Base-by-base conservation (phyloP, 2,329 filamentous ascomycete genomes). In the Eurotiales sp. region DNA sequence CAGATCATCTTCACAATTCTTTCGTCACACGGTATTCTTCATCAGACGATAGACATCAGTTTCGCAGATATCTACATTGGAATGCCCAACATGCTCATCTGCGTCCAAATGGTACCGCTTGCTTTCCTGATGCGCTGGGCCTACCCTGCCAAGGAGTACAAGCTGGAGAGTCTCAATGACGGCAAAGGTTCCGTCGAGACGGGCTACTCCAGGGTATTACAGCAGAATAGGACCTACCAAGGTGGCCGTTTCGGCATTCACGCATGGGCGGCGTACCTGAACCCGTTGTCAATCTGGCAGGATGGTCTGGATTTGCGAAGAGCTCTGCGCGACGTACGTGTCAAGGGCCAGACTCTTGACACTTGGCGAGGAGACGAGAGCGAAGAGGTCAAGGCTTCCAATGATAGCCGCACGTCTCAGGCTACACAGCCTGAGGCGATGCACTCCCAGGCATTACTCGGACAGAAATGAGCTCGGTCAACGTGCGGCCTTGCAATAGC, bases 41-140 rank as follows among this genome's bases (percentile, higher is more conserved):
- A 17, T 6, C 32, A 36, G 17, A 39, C 45, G 6, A 12, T 15
- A 8, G n/a, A 27, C 14, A 47, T 47, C 8, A 47, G 45, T 15
- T 47, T 36, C 32, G 45, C 45, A 27, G 45, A 47, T n/a, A 47
- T 47, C 32, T 21, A 47, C 19, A 47, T 47, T 19, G 45, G 45
- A 19, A 10, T 47, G 2, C 45, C 45, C 30, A 47, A 47, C 8
- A 39, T 47, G 45, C 34, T 47, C 15, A 47, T 47, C 21, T 47
- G 45, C 14, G 32, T 47, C 30, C 45, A 47, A 12, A 39, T 47
- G 45, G 45, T 47, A 8, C 45, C 30, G 1, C 32, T 47, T 27
- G 21, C 32, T 21, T 19, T 47, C 15, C 23, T 47, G 8, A 47
- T 47, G 14, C 45, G 32, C 32, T 39, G 23, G 22, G 32, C 45